phyloP scores from a whole-genome alignment of 2,329 filamentous ascomycete genomes.

The Ophiocordyceps sinensis region DNA sequence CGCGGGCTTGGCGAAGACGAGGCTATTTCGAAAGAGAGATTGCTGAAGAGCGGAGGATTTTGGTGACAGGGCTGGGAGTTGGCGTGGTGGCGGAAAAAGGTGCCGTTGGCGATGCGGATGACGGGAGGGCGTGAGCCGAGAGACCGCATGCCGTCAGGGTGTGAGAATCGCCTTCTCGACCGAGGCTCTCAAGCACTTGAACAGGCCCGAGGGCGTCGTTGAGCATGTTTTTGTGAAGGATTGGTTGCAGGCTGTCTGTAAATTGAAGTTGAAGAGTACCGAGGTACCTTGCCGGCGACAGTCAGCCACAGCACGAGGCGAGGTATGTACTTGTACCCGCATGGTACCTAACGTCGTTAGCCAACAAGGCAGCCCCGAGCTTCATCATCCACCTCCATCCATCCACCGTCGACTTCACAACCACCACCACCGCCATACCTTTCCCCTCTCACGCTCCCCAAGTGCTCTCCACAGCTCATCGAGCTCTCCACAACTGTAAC shows the following conservation, averaged over 20 bases:
- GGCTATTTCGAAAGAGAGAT: slow-evolving; percentile 56
- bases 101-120: slow-evolving; percentile 61
- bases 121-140: slow-evolving; percentile 33
- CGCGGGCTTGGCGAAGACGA: slow-evolving; percentile 35
- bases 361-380: not conserved
- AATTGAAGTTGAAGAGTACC: too few species aligned
- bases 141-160: slow-evolving; percentile 3
- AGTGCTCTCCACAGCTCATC: too few species aligned
- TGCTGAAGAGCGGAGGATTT: slow-evolving; percentile 61
- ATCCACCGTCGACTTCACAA: not conserved
- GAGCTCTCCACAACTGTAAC: too few species aligned
- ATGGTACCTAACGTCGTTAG: too few species aligned
- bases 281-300: too few species aligned
- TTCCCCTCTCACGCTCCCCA: too few species aligned
- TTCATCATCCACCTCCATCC: not conserved
- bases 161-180: not conserved
- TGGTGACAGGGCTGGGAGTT: slow-evolving; percentile 29
- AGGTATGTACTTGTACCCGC: too few species aligned
- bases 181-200: too few species aligned
- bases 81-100: slow-evolving; percentile 70
- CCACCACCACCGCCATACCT: too few species aligned
- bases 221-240: too few species aligned
- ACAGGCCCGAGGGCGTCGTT: not conserved
- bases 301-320: too few species aligned
- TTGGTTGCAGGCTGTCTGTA: too few species aligned